Percentiles rank a stretch among this genome's conserved stretches.
These are phyloP conservation scores for Ophiocordyceps camponoti-floridani DNA, from an alignment of 2,329 filamentous ascomycete genomes.

Conservation along the genomic window DNA sequence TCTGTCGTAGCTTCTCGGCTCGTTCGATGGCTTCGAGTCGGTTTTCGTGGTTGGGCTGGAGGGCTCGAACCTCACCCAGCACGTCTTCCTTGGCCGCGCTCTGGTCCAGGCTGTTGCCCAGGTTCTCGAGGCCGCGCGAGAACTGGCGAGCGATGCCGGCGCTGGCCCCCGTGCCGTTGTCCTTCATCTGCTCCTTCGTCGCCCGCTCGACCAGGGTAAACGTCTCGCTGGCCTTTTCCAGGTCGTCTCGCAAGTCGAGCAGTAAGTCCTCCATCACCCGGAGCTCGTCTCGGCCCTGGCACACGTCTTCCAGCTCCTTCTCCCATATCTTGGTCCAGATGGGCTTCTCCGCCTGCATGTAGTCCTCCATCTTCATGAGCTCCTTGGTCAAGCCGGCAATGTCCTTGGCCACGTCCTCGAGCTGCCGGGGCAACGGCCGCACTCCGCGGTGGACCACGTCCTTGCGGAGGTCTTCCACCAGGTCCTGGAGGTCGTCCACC, in stretches of 20 bases:
- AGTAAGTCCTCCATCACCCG: constrained; percentile 93
- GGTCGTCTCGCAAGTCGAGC: constrained; percentile 79
- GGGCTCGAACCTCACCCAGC: constrained; percentile 77
- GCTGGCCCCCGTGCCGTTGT: constrained; percentile 34
- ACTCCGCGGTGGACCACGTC: constrained; percentile 90
- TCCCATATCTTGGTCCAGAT: constrained; percentile 99
- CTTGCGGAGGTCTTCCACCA: constrained; percentile 91
- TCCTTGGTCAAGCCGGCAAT: constrained; percentile 67
- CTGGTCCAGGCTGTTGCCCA: constrained; percentile 46
- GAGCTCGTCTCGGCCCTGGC: constrained; percentile 84
- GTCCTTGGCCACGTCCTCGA: constrained; percentile 79
- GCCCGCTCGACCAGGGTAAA: constrained; percentile 93
- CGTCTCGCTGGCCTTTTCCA: constrained; percentile 86
- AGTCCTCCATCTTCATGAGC: constrained; percentile 87
- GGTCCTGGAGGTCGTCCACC: constrained; percentile 93
- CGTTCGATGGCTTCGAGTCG: constrained; percentile 89
- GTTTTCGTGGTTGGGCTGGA: constrained; percentile 88
- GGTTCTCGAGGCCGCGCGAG: constrained; percentile 33
- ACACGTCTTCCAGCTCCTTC: constrained; percentile 88
- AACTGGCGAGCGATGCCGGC: constrained; percentile 35
- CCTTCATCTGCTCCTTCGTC: constrained; percentile 92
- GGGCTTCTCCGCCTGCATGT: constrained; percentile 79
- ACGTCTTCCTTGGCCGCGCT: constrained; percentile 77
- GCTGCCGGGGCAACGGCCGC: constrained; percentile 72
- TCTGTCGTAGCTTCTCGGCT: constrained; percentile 81